Base-by-base conservation (phyloP, 371 early-diverging fungal species). In the Mycotypha africana region DNA sequence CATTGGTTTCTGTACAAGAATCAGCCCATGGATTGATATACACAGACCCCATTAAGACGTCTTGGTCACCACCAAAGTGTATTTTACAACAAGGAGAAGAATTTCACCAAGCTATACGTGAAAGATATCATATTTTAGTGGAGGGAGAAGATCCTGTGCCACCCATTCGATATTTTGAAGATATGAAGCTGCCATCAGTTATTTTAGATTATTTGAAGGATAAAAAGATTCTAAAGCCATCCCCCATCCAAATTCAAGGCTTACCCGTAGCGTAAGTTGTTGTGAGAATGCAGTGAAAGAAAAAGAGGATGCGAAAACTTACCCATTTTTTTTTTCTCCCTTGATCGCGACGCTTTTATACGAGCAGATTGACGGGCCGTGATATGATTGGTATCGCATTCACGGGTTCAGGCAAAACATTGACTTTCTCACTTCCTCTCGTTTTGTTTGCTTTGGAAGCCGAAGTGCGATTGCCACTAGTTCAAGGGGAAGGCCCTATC, bases 331-430 rank as follows among this genome's bases (percentile, higher is more conserved):
- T n/a, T n/a, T n/a, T n/a, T n/a, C n/a, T n/a, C n/a, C n/a, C n/a
- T n/a, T n/a, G n/a, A n/a, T n/a, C n/a, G n/a, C n/a, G n/a, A n/a
- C n/a, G n/a, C n/a, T n/a, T n/a, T n/a, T n/a, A n/a, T n/a, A n/a
- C n/a, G n/a, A n/a, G n/a, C n/a, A 78, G 76, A 8, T 56, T 86
- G 20, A 55, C 80, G 15, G 97, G 96, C 24, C 71, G 96, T 41
- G 95, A 96, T 53, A 88, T 97, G 87, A 94, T 97, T 54, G 91
- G 89, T 24, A 88, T 96, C 74, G 93, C 93, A 15, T 92, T 96
- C 61, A 99, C 99, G 9, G 99, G 99, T 15, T 96, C 96, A n/a
- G 99, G 99, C 28, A 99, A 99, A 72, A 99, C 99, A 0, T 73
- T 97, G 15, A 85, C 97, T 0, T 99, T 97, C 75, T 89, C 90